These are phyloP conservation scores for Aristolochia californica DNA, from an alignment of 164 flowering plant genomes.

Conservation along the genomic window DNA sequence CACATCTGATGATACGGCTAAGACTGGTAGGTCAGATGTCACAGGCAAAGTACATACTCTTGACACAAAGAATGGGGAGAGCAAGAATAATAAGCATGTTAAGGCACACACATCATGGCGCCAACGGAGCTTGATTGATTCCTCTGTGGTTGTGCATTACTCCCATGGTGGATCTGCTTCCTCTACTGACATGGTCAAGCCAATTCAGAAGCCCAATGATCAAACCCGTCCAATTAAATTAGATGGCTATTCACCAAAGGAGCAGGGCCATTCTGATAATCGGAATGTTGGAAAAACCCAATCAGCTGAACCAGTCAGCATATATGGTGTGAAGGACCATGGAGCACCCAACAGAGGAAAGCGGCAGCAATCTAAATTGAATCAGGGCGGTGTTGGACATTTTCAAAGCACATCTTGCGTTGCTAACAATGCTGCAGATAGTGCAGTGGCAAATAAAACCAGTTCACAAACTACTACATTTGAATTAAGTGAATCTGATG, in stretches of 20 bases:
- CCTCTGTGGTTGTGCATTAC: slow-evolving; percentile 14
- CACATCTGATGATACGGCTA: slow-evolving; percentile 20
- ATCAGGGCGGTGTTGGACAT: slow-evolving; percentile 18
- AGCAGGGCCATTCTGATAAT: slow-evolving; percentile 18
- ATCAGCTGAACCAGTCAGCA: slow-evolving; percentile 9
- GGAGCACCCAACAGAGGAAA: slow-evolving; percentile 40
- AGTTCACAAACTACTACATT: slow-evolving; percentile 12
- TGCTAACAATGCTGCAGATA: slow-evolving; percentile 17
- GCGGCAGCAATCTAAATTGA: slow-evolving; percentile 31
- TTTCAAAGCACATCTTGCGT: slow-evolving; percentile 20
- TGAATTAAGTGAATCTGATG: slow-evolving; percentile 34
- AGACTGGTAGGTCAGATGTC: slow-evolving; percentile 10
- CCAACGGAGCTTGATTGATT: slow-evolving; percentile 39
- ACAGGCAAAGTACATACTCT: slow-evolving; percentile 18
- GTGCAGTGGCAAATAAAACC: slow-evolving; percentile 17
- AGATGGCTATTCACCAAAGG: slow-evolving; percentile 22
- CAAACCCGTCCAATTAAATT: slow-evolving; percentile 17
- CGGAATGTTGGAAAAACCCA: slow-evolving; percentile 12
- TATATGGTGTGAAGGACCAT: slow-evolving; percentile 34
- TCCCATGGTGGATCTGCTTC: slow-evolving; percentile 23
- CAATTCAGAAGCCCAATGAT: slow-evolving; percentile 20
- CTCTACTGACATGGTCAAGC: slow-evolving; percentile 13
- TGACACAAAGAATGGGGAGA: slow-evolving; percentile 36
- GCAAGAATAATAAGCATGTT: slow-evolving; percentile 37
- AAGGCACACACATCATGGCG: slow-evolving; percentile 65